These are phyloP conservation scores for Diversispora eburnea DNA, from an alignment of 192 early-diverging fungal genomes.

Conservation along the genomic window DNA sequence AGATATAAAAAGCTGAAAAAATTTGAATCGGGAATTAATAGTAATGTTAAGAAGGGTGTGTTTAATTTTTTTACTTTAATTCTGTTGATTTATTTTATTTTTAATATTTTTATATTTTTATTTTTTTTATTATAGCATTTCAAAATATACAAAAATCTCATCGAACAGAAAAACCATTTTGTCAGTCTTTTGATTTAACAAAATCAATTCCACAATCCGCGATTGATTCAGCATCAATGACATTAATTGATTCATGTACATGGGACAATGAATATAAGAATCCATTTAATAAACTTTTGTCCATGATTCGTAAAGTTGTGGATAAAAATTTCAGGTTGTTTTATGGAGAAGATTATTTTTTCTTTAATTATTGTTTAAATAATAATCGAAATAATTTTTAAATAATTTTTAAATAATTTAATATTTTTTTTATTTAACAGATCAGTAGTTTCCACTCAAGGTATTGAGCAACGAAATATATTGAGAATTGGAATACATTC, in stretches of 20 bases:
- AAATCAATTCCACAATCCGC: slow-evolving; percentile 60
- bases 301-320: slow-evolving; percentile 53
- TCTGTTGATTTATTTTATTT: background rate
- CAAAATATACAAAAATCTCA: background rate
- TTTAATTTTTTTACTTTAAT: background rate
- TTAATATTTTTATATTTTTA: background rate
- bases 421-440: slow-evolving; percentile 2
- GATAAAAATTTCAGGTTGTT: slow-evolving; percentile 39
- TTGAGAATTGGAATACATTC: slow-evolving; percentile 80
- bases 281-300: slow-evolving; percentile 36
- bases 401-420: background rate
- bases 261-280: slow-evolving; percentile 31
- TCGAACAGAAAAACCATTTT: slow-evolving; percentile 55
- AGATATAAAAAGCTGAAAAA: slow-evolving; percentile 81
- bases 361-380: too few relatives aligned
- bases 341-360: too few relatives aligned
- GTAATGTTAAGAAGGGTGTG: slow-evolving; percentile 38
- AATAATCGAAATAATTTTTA: background rate
- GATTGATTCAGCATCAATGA: slow-evolving; percentile 53
- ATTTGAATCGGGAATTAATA: slow-evolving; percentile 40
- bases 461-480: slow-evolving; percentile 52
- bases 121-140: background rate
- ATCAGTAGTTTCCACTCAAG: slow-evolving; percentile 32
- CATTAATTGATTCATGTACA: slow-evolving; percentile 40
- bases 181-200: slow-evolving; percentile 83